These are phyloP conservation scores for Mycena capillaripes DNA, from an alignment of 768 basidiomycete genomes.

Conservation along the genomic window DNA sequence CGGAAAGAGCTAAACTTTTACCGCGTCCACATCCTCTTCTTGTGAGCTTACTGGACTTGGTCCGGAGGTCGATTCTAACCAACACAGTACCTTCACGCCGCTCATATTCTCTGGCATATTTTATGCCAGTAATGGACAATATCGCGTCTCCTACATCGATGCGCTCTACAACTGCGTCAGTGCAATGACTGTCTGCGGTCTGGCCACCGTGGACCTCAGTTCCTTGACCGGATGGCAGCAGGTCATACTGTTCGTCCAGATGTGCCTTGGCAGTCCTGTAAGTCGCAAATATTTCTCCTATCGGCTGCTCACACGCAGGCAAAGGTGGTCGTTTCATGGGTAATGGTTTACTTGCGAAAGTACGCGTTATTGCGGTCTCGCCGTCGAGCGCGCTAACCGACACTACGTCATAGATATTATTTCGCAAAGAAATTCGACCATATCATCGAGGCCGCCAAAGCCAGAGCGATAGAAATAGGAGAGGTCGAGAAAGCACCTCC, in stretches of 20 bases:
- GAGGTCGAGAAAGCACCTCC: constrained; percentile 39
- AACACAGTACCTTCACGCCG: constrained; percentile 79
- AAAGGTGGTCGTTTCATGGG: constrained; percentile 86
- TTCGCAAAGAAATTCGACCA: constrained; percentile 79
- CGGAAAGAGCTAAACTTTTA: constrained; percentile 75
- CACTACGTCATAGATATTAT: constrained; percentile 64
- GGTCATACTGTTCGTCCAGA: constrained; percentile 78
- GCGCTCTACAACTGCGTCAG: constrained; percentile 83
- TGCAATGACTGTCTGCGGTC: constrained; percentile 85
- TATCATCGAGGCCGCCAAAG: constrained; percentile 62
- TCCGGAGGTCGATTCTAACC: constrained; percentile 26
- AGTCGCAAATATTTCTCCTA: constrained; percentile 46
- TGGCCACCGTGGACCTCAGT: constrained; percentile 78
- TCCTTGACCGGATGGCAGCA: constrained; percentile 80
- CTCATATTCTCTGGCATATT: constrained; percentile 85
- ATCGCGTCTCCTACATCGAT: constrained; percentile 82
- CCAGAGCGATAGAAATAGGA: constrained; percentile 40
- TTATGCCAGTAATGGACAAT: constrained; percentile 84
- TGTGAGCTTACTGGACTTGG: constrained; percentile 56
- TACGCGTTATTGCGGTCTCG: constrained; percentile 44
- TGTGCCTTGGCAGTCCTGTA: constrained; percentile 84
- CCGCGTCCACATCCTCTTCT: constrained; percentile 71
- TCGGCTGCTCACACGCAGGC: neutral
- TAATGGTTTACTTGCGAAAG: constrained; percentile 86
- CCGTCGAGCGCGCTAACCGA: neutral